These are phyloP conservation scores for Rhodomyrtus psidioides DNA, from an alignment of 441 rosid genomes.

Conservation along the genomic window DNA sequence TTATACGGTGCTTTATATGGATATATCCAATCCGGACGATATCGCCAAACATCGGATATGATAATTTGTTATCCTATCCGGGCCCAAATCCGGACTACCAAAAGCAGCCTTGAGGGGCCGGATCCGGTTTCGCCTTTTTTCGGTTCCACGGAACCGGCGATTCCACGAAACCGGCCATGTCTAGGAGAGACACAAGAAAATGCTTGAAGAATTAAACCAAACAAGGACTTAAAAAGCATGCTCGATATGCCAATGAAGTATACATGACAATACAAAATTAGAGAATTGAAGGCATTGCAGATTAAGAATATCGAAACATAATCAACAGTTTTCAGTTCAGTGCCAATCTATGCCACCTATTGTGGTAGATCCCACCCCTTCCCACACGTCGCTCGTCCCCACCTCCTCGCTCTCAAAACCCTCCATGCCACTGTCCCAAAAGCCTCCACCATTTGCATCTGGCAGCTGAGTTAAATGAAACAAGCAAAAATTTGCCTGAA, in stretches of 20 bases:
- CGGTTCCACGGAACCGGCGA: too few species aligned
- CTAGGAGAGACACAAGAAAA: too few species aligned
- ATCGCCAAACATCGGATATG: too few species aligned
- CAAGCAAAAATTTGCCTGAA: neutral
- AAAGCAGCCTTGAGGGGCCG: too few species aligned
- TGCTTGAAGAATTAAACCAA: neutral
- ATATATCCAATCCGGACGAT: too few species aligned
- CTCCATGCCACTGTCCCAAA: constrained; percentile 89
- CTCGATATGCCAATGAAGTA: neutral
- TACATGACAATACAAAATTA: neutral
- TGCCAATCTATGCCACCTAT: constrained; percentile 73
- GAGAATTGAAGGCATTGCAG: neutral
- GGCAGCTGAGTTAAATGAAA: constrained; percentile 15
- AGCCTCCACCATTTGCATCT: constrained; percentile 85
- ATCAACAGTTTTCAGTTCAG: constrained; percentile 5
- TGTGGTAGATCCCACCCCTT: constrained; percentile 85
- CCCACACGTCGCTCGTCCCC: constrained; percentile 75
- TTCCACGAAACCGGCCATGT: too few species aligned
- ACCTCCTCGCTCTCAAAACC: constrained; percentile 84
- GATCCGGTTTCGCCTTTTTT: too few species aligned
- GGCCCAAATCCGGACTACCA: too few species aligned
- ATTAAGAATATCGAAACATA: too few species aligned
- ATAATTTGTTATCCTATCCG: too few species aligned
- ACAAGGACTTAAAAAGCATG: neutral
- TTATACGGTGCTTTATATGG: too few species aligned